Evolutionary conservation across 306 rosid species (phyloP), one percentile per base, ranked within the genome.

Genomic region (Vicia faba): DNA sequence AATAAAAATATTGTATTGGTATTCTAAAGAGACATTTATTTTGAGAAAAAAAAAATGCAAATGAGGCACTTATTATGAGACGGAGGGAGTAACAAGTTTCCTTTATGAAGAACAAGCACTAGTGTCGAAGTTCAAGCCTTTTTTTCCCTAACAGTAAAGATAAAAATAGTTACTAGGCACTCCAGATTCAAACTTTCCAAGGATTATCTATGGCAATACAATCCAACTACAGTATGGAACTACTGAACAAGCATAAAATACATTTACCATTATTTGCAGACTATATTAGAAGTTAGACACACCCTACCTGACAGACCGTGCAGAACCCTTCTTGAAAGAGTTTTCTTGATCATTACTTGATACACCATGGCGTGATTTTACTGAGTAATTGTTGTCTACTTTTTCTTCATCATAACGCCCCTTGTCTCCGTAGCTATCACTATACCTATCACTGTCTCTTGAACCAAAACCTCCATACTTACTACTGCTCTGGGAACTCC

Each of bases 401-500:
- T 83, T 87, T 45, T 81, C 88, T 57, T 89, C 95, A 69, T 82
- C 85, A 61, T 76, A 59, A 55, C 65, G 61, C 75, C 79, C 91
- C 82, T 60, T 83, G 82, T 84, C 88, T 68, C 69, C 71, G 54
- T 76, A 82, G 78, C 77, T 83, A 68, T 88, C 96, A 50, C 68
- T 55, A 83, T 79, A 89, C 69, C 69, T 70, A 55, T 81, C 91
- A 28, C 81, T 7, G 38, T 33, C 80, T 64, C 71, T 76, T 28
- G 77, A 59, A 72, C 87, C 83, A 54, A 75, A 72, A 33, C 96
- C 90, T 72, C 89, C 89, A 81, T 86, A 86, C 61, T 79, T 80
- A 57, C 72, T 81, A 61, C 84, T 81, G 81, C 96, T 84, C 68
- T 81, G 86, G 69, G 71, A 84, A 83, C 81, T 74, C 63, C 87